phyloP scores from a whole-genome alignment of 352 stramenopile species.

The Globisporangium cystogenes region DNA sequence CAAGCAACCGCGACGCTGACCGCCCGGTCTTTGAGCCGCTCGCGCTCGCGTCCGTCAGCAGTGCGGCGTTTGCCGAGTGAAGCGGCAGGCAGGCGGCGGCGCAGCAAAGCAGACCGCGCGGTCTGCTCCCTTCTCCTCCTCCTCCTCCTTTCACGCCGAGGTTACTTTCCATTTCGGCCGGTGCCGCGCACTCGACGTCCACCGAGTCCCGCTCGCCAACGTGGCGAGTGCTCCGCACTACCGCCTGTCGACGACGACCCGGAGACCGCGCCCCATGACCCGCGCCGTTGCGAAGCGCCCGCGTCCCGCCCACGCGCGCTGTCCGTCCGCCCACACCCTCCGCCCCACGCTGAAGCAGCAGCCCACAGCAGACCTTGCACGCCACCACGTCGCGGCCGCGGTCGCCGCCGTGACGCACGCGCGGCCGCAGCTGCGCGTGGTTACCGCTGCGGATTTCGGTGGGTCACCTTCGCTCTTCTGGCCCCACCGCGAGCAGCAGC shows the following conservation, averaged over 20 bases:
- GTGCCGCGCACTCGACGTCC: constrained; percentile 5
- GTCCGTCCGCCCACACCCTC: background rate
- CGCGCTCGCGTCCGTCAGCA: no score
- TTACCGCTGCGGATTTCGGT: constrained; percentile 3
- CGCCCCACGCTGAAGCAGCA: no score
- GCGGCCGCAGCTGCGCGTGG: constrained; percentile 6
- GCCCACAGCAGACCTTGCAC: background rate
- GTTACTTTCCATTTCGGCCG: constrained; percentile 19
- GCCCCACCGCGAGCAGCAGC: background rate
- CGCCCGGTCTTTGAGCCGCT: no score
- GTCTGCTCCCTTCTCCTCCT: no score
- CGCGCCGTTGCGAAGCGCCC: constrained; percentile 8
- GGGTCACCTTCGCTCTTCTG: background rate
- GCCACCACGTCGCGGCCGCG: constrained; percentile 6
- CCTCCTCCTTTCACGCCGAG: no score
- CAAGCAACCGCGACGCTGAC: no score
- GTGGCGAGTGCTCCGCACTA: background rate
- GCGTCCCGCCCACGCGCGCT: constrained; percentile 4
- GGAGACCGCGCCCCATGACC: constrained; percentile 4
- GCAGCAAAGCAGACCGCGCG: no score
- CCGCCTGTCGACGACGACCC: background rate
- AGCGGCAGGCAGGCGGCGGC: no score
- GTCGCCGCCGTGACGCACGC: constrained; percentile 3
- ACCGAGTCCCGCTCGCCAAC: background rate
- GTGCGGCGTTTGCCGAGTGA: no score